These are phyloP conservation scores for Incumbomyces lentus DNA, from an alignment of 2,329 filamentous ascomycete species.

Conservation along the genomic window DNA sequence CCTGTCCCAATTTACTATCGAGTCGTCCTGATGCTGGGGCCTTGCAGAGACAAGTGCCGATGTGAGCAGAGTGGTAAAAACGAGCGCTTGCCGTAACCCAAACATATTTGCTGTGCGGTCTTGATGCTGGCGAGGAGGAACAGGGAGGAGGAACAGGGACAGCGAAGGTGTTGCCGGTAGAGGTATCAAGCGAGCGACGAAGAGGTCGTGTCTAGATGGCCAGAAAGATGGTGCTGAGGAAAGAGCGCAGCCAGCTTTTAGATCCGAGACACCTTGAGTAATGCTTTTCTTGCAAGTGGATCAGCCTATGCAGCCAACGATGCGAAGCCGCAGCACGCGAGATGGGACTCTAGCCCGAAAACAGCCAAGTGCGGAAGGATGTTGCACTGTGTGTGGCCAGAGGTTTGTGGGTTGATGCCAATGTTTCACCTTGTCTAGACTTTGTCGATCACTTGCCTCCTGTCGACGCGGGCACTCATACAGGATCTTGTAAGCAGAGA, in stretches of 20 bases:
- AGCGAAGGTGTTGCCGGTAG: conserved; percentile 3
- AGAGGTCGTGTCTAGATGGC: not conserved
- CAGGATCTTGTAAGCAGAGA: too few relatives aligned
- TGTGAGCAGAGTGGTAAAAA: conserved; percentile 15
- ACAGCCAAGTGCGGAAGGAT: not conserved
- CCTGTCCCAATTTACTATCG: conserved; percentile 16
- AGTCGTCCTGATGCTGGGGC: conserved; percentile 13
- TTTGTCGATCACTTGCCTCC: not conserved
- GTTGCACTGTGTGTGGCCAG: not conserved
- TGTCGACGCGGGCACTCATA: too few relatives aligned
- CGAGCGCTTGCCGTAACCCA: conserved; percentile 14
- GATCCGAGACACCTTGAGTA: conserved; percentile 3
- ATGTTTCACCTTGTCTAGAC: conserved; percentile 4
- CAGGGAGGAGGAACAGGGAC: not conserved
- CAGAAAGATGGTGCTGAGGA: not conserved
- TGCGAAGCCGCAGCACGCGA: conserved; percentile 4
- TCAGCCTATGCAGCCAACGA: not conserved
- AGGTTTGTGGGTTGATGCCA: not conserved
- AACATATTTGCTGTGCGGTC: conserved; percentile 12
- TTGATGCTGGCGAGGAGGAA: not conserved
- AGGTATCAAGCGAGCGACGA: conserved; percentile 1
- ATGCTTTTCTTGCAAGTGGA: not conserved
- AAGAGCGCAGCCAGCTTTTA: not conserved
- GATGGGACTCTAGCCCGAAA: not conserved
- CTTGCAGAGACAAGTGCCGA: conserved; percentile 13